A percentile compares a stretch with the other conserved stretches of the same genome.
phyloP scores from a whole-genome alignment of 164 flowering plant genomes.

The Tetrastigma voinierianum region DNA sequence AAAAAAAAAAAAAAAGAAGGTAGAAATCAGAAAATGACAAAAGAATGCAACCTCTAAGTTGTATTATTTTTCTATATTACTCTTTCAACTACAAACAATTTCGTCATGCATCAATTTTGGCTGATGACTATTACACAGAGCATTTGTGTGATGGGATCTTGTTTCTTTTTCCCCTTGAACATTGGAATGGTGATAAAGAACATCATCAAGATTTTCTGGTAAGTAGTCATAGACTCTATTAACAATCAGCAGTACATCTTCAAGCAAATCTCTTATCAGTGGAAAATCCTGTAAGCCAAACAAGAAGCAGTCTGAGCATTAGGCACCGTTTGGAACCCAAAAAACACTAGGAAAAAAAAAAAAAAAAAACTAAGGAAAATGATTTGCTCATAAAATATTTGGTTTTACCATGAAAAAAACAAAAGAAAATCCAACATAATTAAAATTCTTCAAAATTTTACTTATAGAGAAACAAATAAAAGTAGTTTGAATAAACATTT shows the following conservation, averaged over 20 bases:
- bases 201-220: conserved; percentile 1
- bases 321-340: too few relatives aligned
- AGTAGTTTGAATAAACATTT: too few relatives aligned
- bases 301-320: not conserved
- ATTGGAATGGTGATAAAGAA: too few relatives aligned
- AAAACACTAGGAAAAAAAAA: too few relatives aligned
- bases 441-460: too few relatives aligned
- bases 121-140: not conserved
- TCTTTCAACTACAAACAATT: not conserved
- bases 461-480: too few relatives aligned
- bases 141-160: not conserved
- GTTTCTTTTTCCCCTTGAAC: too few relatives aligned
- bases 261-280: conserved; percentile 23
- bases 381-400: too few relatives aligned
- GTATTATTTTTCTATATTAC: not conserved
- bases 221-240: conserved; percentile 16
- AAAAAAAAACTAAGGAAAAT: too few relatives aligned
- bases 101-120: not conserved
- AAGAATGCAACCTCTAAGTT: not conserved
- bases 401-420: too few relatives aligned
- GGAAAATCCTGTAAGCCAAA: conserved; percentile 37
- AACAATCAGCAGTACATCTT: conserved; percentile 25
- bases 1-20: too few relatives aligned
- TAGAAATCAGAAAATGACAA: not conserved
- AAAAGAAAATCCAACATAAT: too few relatives aligned